phyloP scores from a whole-genome alignment of 2,329 filamentous ascomycete species.

The Exophiala dermatitidis region DNA sequence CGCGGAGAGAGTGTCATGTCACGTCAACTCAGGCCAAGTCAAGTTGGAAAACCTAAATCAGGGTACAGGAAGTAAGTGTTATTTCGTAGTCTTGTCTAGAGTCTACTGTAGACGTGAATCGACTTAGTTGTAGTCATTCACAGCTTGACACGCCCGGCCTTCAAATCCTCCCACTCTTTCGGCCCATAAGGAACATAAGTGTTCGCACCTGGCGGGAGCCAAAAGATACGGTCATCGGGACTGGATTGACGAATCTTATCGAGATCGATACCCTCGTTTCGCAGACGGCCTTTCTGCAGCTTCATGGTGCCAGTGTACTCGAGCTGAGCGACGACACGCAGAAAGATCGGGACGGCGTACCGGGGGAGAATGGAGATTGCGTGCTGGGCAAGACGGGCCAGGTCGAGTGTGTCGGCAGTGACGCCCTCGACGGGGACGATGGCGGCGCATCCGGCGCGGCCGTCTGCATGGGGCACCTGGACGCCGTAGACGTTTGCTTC shows the following conservation, averaged over 20 bases:
- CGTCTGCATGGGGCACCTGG: constrained; percentile 69
- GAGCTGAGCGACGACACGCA: constrained; percentile 53
- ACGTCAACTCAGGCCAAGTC: too few species aligned
- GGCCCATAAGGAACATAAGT: constrained; percentile 21
- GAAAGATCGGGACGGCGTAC: constrained; percentile 69
- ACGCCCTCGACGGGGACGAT: constrained; percentile 39
- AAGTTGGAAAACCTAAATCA: too few species aligned
- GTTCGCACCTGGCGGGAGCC: constrained; percentile 21
- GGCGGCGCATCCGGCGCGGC: constrained; percentile 73
- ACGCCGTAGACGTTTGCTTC: constrained; percentile 88
- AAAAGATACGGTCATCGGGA: constrained; percentile 21
- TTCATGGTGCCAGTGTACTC: constrained; percentile 69
- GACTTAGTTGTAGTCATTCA: constrained; percentile 2
- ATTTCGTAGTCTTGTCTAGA: too few species aligned
- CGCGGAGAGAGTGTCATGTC: too few species aligned
- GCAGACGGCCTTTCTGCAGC: constrained; percentile 66
- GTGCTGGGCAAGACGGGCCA: constrained; percentile 52
- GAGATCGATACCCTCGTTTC: constrained; percentile 23
- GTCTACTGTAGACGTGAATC: background rate
- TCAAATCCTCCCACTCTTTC: constrained; percentile 25
- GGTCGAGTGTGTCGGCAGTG: constrained; percentile 49
- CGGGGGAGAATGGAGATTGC: constrained; percentile 55
- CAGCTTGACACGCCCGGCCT: constrained; percentile 25
- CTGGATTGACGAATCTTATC: constrained; percentile 18
- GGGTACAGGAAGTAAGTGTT: too few species aligned